Evolutionary conservation across 331 rosid species (phyloP).

Genomic region (Ulmus americana): DNA sequence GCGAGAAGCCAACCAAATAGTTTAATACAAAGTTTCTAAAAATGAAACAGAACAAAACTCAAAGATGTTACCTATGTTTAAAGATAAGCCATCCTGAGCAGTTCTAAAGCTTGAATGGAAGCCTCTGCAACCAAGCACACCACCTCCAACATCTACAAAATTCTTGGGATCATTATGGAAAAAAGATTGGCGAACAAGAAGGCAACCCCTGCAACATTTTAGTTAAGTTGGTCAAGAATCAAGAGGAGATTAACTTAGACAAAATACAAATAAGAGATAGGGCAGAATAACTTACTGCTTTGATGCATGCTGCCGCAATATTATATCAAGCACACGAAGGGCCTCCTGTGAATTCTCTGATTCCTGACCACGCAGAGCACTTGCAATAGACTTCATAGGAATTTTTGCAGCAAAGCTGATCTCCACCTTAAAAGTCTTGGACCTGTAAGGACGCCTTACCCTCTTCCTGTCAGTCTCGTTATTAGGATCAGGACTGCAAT

Average conservation of each 20-base stretch:
- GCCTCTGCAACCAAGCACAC: conserved; percentile 84
- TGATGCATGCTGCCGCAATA: conserved; percentile 89
- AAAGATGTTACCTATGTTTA: conserved; percentile 56
- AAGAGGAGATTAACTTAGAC: not conserved
- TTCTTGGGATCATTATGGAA: conserved; percentile 63
- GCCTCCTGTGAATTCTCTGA: conserved; percentile 84
- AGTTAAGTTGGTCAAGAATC: not conserved
- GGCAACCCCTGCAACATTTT: conserved; percentile 67
- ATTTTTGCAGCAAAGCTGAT: conserved; percentile 75
- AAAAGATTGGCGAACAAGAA: conserved; percentile 79
- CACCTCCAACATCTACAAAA: conserved; percentile 74
- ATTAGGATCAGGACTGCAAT: conserved; percentile 41
- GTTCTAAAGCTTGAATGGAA: conserved; percentile 91
- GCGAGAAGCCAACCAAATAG: conserved; percentile 2
- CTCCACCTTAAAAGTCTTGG: conserved; percentile 70
- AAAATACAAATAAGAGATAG: not conserved
- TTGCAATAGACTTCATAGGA: conserved; percentile 69
- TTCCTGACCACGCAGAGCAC: conserved; percentile 76
- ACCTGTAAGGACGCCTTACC: conserved; percentile 47
- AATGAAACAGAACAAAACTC: not conserved
- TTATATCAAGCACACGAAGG: conserved; percentile 71
- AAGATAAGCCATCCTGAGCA: conserved; percentile 75
- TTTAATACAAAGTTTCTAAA: not conserved
- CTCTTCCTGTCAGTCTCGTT: conserved; percentile 69
- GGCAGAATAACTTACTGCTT: conserved; percentile 50